Conservation (phyloP, 768 basidiomycete species). For the Tylopilus balloui region DNA sequence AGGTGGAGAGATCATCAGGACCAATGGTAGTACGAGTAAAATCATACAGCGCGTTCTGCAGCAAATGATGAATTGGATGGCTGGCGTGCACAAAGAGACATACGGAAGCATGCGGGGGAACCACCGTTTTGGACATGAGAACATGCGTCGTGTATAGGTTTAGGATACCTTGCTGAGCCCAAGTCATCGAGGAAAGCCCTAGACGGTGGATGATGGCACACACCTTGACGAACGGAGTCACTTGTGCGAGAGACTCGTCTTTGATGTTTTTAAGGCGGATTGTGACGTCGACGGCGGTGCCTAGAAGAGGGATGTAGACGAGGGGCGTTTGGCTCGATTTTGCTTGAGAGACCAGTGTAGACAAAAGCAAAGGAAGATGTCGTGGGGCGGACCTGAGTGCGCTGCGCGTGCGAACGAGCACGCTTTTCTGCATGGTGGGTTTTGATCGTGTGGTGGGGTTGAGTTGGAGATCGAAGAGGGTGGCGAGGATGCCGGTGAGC, state of each 20-base stretch:
- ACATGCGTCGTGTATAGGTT: constrained; percentile 55
- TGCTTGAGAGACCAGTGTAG: constrained; percentile 46
- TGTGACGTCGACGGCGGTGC: constrained; percentile 66
- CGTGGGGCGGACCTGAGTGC: constrained; percentile 60
- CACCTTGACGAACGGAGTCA: constrained; percentile 48
- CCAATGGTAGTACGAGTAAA: constrained; percentile 55
- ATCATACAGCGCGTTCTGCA: constrained; percentile 51
- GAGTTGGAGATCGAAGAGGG: constrained; percentile 56
- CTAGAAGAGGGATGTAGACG: constrained; percentile 49
- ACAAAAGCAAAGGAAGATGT: constrained; percentile 47
- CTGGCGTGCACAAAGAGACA: constrained; percentile 16
- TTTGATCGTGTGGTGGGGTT: constrained; percentile 51
- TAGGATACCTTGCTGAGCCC: constrained; percentile 50
- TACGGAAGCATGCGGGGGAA: constrained; percentile 60
- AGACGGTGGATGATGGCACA: neutral
- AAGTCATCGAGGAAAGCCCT: neutral
- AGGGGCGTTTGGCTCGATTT: constrained; percentile 46
- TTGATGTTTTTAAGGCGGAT: constrained; percentile 59
- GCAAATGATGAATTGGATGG: constrained; percentile 10
- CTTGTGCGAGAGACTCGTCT: constrained; percentile 38
- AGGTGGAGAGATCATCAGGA: constrained; percentile 45
- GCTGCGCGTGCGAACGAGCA: constrained; percentile 57
- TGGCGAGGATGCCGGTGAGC: constrained; percentile 54
- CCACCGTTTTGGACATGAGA: constrained; percentile 60
- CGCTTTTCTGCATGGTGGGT: constrained; percentile 54